Conservation (phyloP, 2,329 filamentous ascomycete species). For the Talaromyces atroroseus region DNA sequence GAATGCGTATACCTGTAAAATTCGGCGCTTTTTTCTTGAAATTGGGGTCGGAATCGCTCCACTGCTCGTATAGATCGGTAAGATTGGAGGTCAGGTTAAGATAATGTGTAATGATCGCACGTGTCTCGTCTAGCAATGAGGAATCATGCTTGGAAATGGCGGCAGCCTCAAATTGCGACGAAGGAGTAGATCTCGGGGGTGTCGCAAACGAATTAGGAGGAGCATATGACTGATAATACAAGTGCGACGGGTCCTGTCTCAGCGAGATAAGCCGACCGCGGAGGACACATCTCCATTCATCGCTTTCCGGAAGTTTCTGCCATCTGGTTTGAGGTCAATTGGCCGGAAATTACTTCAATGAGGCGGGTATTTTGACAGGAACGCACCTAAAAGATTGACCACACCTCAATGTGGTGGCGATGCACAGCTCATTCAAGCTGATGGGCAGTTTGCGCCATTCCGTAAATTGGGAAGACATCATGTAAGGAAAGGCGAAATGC, state of each 20-base stretch:
- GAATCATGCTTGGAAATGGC: constrained; percentile 24
- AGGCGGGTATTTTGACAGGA: neutral
- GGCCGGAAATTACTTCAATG: neutral
- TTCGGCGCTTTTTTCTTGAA: constrained; percentile 81
- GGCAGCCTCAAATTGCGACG: constrained; percentile 21
- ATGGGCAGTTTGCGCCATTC: constrained; percentile 87
- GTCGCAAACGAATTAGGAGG: constrained; percentile 26
- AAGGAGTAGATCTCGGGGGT: constrained; percentile 32
- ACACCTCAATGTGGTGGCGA: constrained; percentile 89
- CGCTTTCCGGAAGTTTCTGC: constrained; percentile 65
- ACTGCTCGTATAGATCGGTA: constrained; percentile 70
- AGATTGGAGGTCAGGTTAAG: constrained; percentile 80
- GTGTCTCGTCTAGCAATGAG: constrained; percentile 59
- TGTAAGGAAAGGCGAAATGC: neutral
- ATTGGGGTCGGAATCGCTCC: constrained; percentile 79
- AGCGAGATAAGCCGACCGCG: constrained; percentile 79
- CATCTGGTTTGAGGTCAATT: constrained; percentile 53
- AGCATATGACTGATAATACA: constrained; percentile 73
- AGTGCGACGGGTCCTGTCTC: constrained; percentile 69
- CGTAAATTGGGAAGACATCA: constrained; percentile 48
- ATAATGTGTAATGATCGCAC: constrained; percentile 72
- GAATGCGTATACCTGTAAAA: constrained; percentile 85
- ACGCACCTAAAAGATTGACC: constrained; percentile 78
- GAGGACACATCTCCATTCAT: constrained; percentile 87
- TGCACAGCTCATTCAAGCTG: constrained; percentile 77